These are phyloP conservation scores for Knoxdaviesia capensis DNA, from an alignment of 2,329 filamentous ascomycete genomes.

Conservation along the genomic window DNA sequence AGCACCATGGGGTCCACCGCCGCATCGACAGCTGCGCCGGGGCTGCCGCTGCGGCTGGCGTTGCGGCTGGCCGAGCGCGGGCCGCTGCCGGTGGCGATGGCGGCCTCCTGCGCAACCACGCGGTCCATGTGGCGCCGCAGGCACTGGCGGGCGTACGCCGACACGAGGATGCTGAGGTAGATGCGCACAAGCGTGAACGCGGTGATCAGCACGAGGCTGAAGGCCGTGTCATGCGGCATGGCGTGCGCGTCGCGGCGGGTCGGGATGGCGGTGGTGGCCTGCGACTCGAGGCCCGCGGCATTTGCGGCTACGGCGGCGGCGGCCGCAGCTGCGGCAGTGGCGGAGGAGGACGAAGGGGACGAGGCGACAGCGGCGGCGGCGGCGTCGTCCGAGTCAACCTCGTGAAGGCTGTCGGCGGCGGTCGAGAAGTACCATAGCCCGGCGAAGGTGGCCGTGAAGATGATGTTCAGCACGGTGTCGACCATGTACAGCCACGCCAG, in stretches of 20 bases:
- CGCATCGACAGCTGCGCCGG: constrained; percentile 1
- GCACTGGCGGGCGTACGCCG: constrained; percentile 62
- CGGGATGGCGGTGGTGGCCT: constrained; percentile 3
- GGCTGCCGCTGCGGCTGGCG: constrained; percentile 14
- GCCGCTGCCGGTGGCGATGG: no score
- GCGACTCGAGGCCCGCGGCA: no score
- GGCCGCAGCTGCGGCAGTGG: no score
- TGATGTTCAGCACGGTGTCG: constrained; percentile 63
- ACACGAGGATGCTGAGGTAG: constrained; percentile 70
- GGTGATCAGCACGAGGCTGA: constrained; percentile 60
- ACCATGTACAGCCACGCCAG: constrained; percentile 73
- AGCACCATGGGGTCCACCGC: constrained; percentile 2
- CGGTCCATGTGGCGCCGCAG: constrained; percentile 39
- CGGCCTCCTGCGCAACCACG: background rate
- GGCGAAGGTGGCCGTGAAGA: constrained; percentile 67
- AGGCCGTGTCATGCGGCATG: constrained; percentile 38
- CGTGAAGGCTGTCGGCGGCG: constrained; percentile 16
- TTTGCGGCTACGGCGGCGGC: no score
- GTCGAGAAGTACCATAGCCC: constrained; percentile 66
- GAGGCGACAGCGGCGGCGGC: constrained; percentile 3
- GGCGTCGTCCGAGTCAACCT: constrained; percentile 1
- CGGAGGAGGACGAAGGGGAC: background rate
- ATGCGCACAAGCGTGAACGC: constrained; percentile 54
- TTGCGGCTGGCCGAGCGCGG: constrained; percentile 4
- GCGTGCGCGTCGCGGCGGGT: constrained; percentile 2